These are phyloP conservation scores for Keqinozyma sinolaborantium DNA, from an alignment of 1,139 yeast species.

Conservation along the genomic window DNA sequence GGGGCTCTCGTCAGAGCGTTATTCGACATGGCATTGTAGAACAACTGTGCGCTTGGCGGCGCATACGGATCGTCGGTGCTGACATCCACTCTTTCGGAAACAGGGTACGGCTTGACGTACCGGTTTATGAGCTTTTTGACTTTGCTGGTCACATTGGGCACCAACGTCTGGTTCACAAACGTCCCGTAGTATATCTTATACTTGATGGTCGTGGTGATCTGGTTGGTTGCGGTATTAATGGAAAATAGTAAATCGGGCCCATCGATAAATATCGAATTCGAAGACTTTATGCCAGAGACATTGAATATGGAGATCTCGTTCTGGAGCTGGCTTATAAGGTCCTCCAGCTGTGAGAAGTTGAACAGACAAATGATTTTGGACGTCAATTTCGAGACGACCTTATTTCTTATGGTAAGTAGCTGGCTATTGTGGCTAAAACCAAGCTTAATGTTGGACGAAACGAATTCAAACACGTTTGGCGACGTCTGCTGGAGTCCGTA, in stretches of 20 bases:
- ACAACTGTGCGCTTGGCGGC: constrained; percentile 21
- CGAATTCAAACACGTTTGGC: background rate
- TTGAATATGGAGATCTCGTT: constrained; percentile 13
- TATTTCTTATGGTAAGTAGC: constrained; percentile 10
- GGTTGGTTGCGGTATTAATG: constrained; percentile 7
- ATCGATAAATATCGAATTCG: constrained; percentile 8
- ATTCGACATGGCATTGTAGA: constrained; percentile 33
- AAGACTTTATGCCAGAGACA: constrained; percentile 9
- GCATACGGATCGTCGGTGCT: constrained; percentile 5
- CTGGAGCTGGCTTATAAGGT: constrained; percentile 3
- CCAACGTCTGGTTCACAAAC: constrained; percentile 11
- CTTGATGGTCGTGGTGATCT: constrained; percentile 5
- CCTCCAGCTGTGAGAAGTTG: constrained; percentile 6
- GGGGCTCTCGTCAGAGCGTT: constrained; percentile 22
- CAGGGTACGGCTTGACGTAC: constrained; percentile 6
- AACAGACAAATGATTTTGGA: constrained; percentile 10
- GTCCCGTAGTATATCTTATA: constrained; percentile 12
- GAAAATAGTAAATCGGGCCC: constrained; percentile 8
- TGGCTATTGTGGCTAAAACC: constrained; percentile 6
- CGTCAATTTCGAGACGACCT: constrained; percentile 10
- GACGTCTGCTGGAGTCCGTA: background rate
- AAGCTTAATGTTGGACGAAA: constrained; percentile 4
- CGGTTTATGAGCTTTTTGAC: constrained; percentile 7
- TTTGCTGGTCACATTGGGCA: constrained; percentile 9
- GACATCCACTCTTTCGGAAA: background rate